Evolutionary conservation across 306 rosid genomes (phyloP), one percentile per base, ranked within the genome.

Genomic region (Amphicarpaea edgeworthii): DNA sequence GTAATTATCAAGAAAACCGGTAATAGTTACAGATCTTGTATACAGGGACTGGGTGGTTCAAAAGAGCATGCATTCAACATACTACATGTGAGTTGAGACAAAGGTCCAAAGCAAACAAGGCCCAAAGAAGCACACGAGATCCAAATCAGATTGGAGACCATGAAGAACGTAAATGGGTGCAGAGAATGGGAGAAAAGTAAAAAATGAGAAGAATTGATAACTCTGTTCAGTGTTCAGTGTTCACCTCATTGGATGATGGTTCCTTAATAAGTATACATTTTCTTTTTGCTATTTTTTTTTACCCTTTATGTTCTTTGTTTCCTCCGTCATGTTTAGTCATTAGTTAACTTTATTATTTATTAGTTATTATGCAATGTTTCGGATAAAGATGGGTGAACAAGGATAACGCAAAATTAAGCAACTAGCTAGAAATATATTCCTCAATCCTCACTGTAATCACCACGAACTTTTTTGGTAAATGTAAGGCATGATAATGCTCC

Each of bases 351-450:
- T 62, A 16, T 34, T 34, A 16, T 34, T 34, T 8, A 63, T 34
- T 34, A 16, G n/a, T 34, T 8, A 63, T 63, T 2, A 17, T 51
- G 8, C 43, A 63, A 60, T 61, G 38, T 79, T 79, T 71, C 72
- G 73, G 83, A 79, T 79, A 79, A 71, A 72, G 67, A 51, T 17
- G 43, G 10, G 38, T 28, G 4, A 8, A 38, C 43, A 38, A 4
- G 4, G 1, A 3, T 30, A n/a, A 42, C 17, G 28, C 17, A 40
- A 53, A 26, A 17, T 24, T 41, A 41, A 66, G 58, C 37, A 30
- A 30, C 6, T 30, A 30, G 37, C 8, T 28, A 60, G 34, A 55
- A 2, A 16, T n/a, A n/a, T 43, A 60, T 0, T 59, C 37, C 70
- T 60, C 70, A 53, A 10, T 5, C 7, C 1, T 53, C 59, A 19